Evolutionary conservation across 768 basidiomycete genomes (phyloP).

Genomic region (Scleroderma bovista): DNA sequence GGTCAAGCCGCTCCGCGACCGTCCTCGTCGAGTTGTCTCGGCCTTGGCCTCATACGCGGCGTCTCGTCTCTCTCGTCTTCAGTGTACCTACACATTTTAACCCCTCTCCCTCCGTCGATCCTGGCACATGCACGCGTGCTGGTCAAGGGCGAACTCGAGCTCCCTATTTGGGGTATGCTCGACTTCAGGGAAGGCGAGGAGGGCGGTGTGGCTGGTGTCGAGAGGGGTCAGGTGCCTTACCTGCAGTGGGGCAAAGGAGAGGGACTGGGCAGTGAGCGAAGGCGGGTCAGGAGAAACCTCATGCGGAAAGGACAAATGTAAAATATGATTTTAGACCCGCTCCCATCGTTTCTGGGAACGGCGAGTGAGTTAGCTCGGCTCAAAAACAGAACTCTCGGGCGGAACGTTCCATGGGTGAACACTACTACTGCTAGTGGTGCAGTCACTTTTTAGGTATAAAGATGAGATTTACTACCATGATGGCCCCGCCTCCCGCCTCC

Average conservation of each 20-base stretch:
- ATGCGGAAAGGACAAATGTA: constrained; percentile 78
- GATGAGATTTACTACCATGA: too few relatives aligned
- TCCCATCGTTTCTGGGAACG: too few relatives aligned
- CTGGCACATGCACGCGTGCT: constrained; percentile 37
- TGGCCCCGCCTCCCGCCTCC: constrained; percentile 21
- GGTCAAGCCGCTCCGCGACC: constrained; percentile 51
- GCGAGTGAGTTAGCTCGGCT: too few relatives aligned
- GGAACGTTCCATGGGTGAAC: too few relatives aligned
- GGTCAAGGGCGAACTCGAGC: constrained; percentile 84
- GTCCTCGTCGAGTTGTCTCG: constrained; percentile 56
- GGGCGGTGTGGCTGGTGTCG: constrained; percentile 42
- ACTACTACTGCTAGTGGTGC: too few relatives aligned
- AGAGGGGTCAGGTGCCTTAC: constrained; percentile 63
- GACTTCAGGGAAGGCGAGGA: constrained; percentile 49
- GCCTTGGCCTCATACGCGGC: constrained; percentile 71
- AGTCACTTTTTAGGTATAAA: too few relatives aligned
- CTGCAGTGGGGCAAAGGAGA: constrained; percentile 70
- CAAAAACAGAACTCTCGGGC: too few relatives aligned
- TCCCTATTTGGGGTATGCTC: constrained; percentile 84
- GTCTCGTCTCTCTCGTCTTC: constrained; percentile 23
- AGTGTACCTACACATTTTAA: constrained; percentile 63
- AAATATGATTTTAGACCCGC: too few relatives aligned
- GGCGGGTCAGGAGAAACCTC: constrained; percentile 76
- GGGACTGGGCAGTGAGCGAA: constrained; percentile 66
- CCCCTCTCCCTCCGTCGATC: constrained; percentile 54